A percentile compares a stretch with the other conserved stretches of the same genome.
These are phyloP conservation scores for Pezicula carpinea DNA, from an alignment of 2,329 filamentous ascomycete genomes.

Conservation along the genomic window DNA sequence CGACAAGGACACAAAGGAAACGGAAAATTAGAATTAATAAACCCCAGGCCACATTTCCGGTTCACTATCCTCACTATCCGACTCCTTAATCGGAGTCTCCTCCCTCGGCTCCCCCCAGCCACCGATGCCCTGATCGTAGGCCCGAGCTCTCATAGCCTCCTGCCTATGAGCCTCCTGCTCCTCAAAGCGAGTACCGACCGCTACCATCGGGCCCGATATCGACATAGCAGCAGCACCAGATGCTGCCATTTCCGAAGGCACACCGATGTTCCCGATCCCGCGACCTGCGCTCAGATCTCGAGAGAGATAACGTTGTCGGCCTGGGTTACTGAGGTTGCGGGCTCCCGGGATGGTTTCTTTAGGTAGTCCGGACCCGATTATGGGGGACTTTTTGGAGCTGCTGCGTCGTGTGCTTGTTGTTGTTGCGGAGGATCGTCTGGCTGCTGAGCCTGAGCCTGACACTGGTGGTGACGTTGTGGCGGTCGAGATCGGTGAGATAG, in stretches of 20 bases:
- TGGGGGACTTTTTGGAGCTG: too few relatives aligned
- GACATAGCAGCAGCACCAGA: too few relatives aligned
- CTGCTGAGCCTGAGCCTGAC: too few relatives aligned
- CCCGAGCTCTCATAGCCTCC: not conserved
- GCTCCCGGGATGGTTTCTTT: too few relatives aligned
- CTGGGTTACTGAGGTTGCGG: too few relatives aligned
- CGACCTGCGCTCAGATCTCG: conserved; percentile 1
- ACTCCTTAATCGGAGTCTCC: not conserved
- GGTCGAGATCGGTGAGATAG: too few relatives aligned
- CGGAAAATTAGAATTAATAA: conserved; percentile 8
- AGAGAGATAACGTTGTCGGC: not conserved
- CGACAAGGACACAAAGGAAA: not conserved
- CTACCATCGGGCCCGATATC: conserved; percentile 4
- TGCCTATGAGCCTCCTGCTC: not conserved
- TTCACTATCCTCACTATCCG: conserved; percentile 12
- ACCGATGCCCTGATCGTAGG: not conserved
- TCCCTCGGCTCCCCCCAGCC: not conserved
- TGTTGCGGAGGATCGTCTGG: too few relatives aligned
- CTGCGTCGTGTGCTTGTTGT: too few relatives aligned
- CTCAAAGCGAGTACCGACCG: not conserved
- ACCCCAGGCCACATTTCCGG: conserved; percentile 20
- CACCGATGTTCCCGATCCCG: not conserved
- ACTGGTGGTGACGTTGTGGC: too few relatives aligned
- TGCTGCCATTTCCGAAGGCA: conserved; percentile 1
- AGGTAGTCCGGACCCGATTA: too few relatives aligned